phyloP scores from a whole-genome alignment of 1,284 basidiomycete species.

The Termitomyces sp. region DNA sequence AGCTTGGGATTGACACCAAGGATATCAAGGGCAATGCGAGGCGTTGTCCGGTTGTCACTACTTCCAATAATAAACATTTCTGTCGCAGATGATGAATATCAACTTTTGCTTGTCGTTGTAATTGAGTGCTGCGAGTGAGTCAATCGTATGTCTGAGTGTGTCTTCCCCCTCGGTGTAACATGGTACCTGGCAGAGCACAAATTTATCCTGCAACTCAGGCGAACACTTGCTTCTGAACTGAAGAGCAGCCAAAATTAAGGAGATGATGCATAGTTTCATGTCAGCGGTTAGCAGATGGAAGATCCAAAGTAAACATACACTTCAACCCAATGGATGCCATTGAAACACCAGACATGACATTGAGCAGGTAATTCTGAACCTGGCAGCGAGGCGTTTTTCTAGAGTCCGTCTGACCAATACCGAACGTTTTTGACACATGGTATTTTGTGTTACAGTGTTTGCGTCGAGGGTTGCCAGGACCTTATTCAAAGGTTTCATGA shows the following conservation, averaged over 20 bases:
- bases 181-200: slow-evolving; percentile 97
- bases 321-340: slow-evolving; percentile 83
- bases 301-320: slow-evolving; percentile 50
- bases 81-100: slow-evolving; percentile 93
- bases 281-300: slow-evolving; percentile 3
- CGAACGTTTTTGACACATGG: slow-evolving; percentile 80
- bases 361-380: slow-evolving; percentile 83
- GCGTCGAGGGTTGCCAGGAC: slow-evolving; percentile 57
- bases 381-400: slow-evolving; percentile 77
- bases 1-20: slow-evolving; percentile 90
- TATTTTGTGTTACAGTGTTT: slow-evolving; percentile 29
- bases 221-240: slow-evolving; percentile 78
- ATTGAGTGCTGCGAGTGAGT: slow-evolving; percentile 89
- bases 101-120: slow-evolving; percentile 99
- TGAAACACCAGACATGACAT: slow-evolving; percentile 77
- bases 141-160: slow-evolving; percentile 88
- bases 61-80: slow-evolving; percentile 99
- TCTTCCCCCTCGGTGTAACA: slow-evolving; percentile 95
- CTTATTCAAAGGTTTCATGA: slow-evolving; percentile 63
- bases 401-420: slow-evolving; percentile 79
- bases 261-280: no score
- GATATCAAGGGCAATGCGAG: slow-evolving; percentile 93
- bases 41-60: slow-evolving; percentile 89
- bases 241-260: slow-evolving; percentile 81
- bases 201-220: slow-evolving; percentile 95